Percentiles rank a stretch among this genome's conserved stretches.
Conservation (phyloP, 371 early-diverging fungal genomes). For the Mortierella sp. region DNA sequence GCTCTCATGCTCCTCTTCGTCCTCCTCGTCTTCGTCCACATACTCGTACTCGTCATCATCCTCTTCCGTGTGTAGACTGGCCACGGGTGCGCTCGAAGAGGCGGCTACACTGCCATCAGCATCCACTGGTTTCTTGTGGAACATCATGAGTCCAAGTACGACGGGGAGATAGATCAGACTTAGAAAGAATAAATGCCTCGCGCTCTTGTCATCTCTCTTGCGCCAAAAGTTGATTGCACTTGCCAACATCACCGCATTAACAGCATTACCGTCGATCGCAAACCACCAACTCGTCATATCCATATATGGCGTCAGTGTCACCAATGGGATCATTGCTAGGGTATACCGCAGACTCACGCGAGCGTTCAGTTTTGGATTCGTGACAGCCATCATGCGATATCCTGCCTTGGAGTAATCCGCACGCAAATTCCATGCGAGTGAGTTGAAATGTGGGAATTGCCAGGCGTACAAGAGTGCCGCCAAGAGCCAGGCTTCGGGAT, state of each 20-base stretch:
- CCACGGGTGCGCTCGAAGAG: neutral
- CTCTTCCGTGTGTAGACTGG: constrained; percentile 26
- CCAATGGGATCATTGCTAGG: constrained; percentile 88
- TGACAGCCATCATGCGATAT: constrained; percentile 95
- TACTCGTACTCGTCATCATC: constrained; percentile 54
- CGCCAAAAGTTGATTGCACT: constrained; percentile 85
- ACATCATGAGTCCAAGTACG: constrained; percentile 85
- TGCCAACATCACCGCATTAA: constrained; percentile 80
- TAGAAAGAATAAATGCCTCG: constrained; percentile 91
- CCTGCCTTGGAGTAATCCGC: constrained; percentile 97
- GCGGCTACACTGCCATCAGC: constrained; percentile 3
- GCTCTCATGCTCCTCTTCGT: constrained; percentile 16
- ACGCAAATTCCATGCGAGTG: constrained; percentile 91
- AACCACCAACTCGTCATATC: constrained; percentile 89
- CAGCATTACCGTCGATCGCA: constrained; percentile 77
- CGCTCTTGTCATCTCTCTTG: constrained; percentile 81
- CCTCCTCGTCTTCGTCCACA: constrained; percentile 46
- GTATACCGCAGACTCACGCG: constrained; percentile 89
- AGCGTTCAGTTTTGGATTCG: constrained; percentile 89
- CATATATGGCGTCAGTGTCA: constrained; percentile 70
- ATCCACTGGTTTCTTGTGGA: constrained; percentile 76
- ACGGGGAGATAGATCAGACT: constrained; percentile 91
- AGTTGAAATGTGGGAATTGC: constrained; percentile 99
- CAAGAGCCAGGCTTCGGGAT: constrained; percentile 85
- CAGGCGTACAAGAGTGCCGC: constrained; percentile 91